Evolutionary conservation across 441 rosid genomes (phyloP).

Genomic region (Gossypium gossypioides): DNA sequence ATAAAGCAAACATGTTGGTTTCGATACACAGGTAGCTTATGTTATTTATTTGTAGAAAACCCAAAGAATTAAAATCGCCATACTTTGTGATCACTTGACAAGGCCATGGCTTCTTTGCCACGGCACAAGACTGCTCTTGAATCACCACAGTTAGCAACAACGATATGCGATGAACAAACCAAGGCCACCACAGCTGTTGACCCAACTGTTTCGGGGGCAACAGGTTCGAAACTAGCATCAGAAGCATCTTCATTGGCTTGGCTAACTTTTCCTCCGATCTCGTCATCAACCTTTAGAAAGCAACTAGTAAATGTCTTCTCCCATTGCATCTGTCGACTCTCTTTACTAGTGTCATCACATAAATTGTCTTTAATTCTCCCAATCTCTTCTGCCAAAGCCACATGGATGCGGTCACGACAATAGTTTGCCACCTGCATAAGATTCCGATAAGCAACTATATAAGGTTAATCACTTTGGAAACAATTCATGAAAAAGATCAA

Average conservation of each 20-base stretch:
- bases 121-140: slow-evolving; percentile 76
- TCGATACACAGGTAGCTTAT: not conserved
- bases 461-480: slow-evolving; percentile 18
- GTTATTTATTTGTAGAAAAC: not conserved
- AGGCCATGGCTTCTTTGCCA: slow-evolving; percentile 61
- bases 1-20: slow-evolving; percentile 5
- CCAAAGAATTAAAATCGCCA: not conserved
- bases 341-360: slow-evolving; percentile 26
- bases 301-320: slow-evolving; percentile 57
- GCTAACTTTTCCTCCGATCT: slow-evolving; percentile 51
- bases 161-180: slow-evolving; percentile 70
- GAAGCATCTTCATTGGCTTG: slow-evolving; percentile 22
- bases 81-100: slow-evolving; percentile 78
- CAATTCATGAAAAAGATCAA: slow-evolving; percentile 10
- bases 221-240: slow-evolving; percentile 32
- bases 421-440: slow-evolving; percentile 71
- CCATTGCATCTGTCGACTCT: slow-evolving; percentile 53
- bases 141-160: slow-evolving; percentile 78
- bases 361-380: slow-evolving; percentile 33
- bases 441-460: slow-evolving; percentile 24
- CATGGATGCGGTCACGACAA: slow-evolving; percentile 58
- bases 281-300: slow-evolving; percentile 63
- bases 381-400: slow-evolving; percentile 65
- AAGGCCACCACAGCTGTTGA: slow-evolving; percentile 80
- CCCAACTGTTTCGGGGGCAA: slow-evolving; percentile 78